phyloP scores from a whole-genome alignment of 805 yeast species.

The Nakazawaea siamensis region DNA sequence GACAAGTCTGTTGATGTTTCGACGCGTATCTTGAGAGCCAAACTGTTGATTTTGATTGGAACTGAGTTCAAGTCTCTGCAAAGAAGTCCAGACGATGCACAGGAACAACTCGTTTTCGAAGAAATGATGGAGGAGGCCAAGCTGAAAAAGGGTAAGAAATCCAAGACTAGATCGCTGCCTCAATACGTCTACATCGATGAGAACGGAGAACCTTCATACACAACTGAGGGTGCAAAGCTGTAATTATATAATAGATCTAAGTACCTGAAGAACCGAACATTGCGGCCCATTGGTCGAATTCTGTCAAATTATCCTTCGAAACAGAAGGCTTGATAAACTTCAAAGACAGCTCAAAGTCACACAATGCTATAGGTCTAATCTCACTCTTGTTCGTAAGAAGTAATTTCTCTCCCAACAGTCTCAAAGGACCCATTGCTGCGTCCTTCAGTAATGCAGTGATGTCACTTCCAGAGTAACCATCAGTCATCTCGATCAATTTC shows the following conservation, averaged over 20 bases:
- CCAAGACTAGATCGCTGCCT: constrained; percentile 13
- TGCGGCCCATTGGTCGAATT: constrained; percentile 85
- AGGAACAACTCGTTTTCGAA: constrained; percentile 72
- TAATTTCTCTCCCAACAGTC: constrained; percentile 82
- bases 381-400: constrained; percentile 60
- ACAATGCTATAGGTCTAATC: constrained; percentile 65
- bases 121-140: constrained; percentile 33
- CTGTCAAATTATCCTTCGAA: constrained; percentile 65
- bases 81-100: constrained; percentile 62
- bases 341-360: constrained; percentile 72
- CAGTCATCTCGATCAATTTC: constrained; percentile 55
- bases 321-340: constrained; percentile 83
- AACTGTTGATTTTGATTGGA: constrained; percentile 52
- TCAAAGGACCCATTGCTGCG: constrained; percentile 95
- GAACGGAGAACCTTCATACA: constrained; percentile 7
- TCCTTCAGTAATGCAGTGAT: constrained; percentile 90
- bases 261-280: constrained; percentile 79
- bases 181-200: constrained; percentile 6
- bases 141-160: constrained; percentile 20
- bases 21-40: constrained; percentile 52
- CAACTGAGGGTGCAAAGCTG: constrained; percentile 1
- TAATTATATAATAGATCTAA: background rate
- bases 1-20: constrained; percentile 43
- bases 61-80: constrained; percentile 48
- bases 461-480: constrained; percentile 89